phyloP scores from a whole-genome alignment of 1,139 yeast species.

The Arxiozyma bovina region DNA sequence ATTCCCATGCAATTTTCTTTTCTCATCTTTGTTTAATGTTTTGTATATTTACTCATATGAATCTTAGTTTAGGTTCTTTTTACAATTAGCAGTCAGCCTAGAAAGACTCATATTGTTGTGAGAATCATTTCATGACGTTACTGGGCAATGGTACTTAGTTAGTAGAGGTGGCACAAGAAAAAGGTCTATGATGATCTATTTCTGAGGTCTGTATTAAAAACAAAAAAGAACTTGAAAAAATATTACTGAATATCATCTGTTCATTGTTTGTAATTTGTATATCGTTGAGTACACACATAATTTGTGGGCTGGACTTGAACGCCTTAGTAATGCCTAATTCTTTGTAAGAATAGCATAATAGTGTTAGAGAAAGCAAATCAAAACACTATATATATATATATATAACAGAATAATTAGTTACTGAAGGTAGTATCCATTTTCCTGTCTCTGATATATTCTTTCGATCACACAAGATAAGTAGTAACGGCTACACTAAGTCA shows the following conservation, averaged over 20 bases:
- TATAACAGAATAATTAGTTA: no score
- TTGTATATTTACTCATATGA: neutral
- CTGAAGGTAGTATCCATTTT: no score
- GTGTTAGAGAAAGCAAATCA: no score
- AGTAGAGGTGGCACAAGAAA: neutral
- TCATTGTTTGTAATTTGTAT: neutral
- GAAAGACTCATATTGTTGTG: neutral
- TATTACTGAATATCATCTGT: no score
- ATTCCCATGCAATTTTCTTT: neutral
- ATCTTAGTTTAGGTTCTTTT: neutral
- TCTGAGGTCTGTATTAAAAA: neutral
- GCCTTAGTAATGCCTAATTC: neutral
- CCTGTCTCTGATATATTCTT: no score
- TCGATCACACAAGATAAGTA: no score
- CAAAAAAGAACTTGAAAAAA: neutral
- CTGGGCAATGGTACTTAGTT: neutral
- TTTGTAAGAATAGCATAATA: no score
- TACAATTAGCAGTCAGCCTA: neutral
- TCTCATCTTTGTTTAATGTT: no score
- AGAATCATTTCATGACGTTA: neutral
- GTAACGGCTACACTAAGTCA: neutral
- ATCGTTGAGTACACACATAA: no score
- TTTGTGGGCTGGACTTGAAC: neutral
- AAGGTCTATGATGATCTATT: neutral
- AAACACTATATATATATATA: no score